Base-by-base conservation (phyloP, 2,329 filamentous ascomycete genomes). In the Pezicula rhizophila region DNA sequence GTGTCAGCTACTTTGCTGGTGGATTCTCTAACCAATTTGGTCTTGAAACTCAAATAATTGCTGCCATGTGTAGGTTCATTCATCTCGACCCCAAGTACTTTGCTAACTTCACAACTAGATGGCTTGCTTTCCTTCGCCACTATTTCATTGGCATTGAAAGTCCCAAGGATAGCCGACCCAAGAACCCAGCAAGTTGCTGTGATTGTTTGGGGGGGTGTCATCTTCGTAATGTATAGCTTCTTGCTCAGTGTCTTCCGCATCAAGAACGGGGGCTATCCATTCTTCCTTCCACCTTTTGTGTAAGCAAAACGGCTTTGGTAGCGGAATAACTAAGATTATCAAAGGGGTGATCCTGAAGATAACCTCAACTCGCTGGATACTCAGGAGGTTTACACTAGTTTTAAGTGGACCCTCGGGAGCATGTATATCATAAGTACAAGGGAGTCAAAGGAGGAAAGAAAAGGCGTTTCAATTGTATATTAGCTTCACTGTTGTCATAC, bases 21-120 rank as follows among this genome's bases (percentile, higher is more conserved):
- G 92, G 93, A 1, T 99, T 99, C 70, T 89, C 92, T 68, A 96
- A 83, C 66, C 93, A 99, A 66, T 90, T 85, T 62, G 93, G 93
- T 12, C 74, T 99, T 59, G 93, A 99, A 72, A 96, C 92, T 2
- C 93, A 99, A 70, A 92, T 99, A 56, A 72, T 99, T 46, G 93
- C 91, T 52, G 89, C 87, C 28, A 84, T 97, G 55, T 97, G 92
- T 96, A 82, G 76, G 88, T 79, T 37, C 11, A 39, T 20, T 15
- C 23, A 50, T 28, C 23, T 25, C 8, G 8, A 28, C 17, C 17
- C 12, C 20, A 17, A 12, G 4, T 23, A 20, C 25, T 26, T 23
- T 35, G 34, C 33, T 37, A n/a, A 37, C 31, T 18, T 38, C 17
- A 14, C 15, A 23, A 17, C 14, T 47, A 87, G 87, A 87, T 61